These are phyloP conservation scores for Trichophyton equinum DNA, from an alignment of 2,329 filamentous ascomycete species.

Conservation along the genomic window DNA sequence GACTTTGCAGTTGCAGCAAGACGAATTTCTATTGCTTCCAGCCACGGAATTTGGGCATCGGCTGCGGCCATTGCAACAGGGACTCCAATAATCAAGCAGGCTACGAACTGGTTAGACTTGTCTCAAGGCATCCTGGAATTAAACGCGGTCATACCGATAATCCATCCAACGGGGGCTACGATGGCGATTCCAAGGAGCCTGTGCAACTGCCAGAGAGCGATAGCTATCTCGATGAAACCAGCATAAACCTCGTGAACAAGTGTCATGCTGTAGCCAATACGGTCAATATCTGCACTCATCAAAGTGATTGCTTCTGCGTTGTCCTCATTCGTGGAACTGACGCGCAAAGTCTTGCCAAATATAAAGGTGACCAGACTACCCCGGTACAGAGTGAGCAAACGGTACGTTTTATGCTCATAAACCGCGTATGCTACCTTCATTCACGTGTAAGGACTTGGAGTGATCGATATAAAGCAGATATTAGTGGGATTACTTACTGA, in stretches of 20 bases:
- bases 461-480: not conserved
- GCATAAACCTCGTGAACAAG: constrained; percentile 19
- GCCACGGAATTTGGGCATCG: constrained; percentile 1
- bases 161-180: not conserved
- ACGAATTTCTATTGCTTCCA: not conserved
- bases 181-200: not conserved
- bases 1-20: not conserved
- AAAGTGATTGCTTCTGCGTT: constrained; percentile 13
- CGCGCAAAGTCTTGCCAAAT: not conserved
- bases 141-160: not conserved
- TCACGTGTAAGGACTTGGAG: not conserved
- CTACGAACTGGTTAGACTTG: not conserved
- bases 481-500: not conserved
- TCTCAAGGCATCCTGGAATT: not conserved
- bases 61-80: not conserved
- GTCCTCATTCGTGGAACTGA: not conserved
- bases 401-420: constrained; percentile 4
- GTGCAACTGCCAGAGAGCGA: constrained; percentile 5
- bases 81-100: not conserved
- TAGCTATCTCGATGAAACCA: constrained; percentile 7
- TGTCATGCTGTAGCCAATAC: constrained; percentile 13
- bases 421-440: not conserved
- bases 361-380: constrained; percentile 2
- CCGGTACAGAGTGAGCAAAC: not conserved
- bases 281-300: constrained; percentile 20